These are phyloP conservation scores for Mycena metata DNA, from an alignment of 768 basidiomycete species.

Conservation along the genomic window DNA sequence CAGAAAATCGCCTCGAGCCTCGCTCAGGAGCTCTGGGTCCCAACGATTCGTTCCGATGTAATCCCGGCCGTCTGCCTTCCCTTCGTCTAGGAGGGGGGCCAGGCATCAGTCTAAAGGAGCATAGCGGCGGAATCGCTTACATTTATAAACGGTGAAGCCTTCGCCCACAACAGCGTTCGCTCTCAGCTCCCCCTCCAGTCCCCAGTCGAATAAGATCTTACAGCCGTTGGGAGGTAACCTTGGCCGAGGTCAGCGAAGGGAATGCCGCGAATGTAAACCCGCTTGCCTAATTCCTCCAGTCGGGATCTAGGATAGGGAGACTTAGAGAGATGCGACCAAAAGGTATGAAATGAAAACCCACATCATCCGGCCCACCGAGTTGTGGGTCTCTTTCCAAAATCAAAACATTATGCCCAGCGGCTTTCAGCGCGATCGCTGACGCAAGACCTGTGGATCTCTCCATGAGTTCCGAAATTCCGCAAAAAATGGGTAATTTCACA, in stretches of 20 bases:
- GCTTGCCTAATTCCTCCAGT: conserved; percentile 22
- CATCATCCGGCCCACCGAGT: conserved; percentile 24
- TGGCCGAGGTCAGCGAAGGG: background rate
- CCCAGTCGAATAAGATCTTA: conserved; percentile 37
- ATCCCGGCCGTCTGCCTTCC: conserved; percentile 15
- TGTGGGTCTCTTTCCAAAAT: conserved; percentile 23
- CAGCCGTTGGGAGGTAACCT: conserved; percentile 35
- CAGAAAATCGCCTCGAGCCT: conserved; percentile 30
- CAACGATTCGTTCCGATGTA: conserved; percentile 26
- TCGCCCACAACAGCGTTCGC: conserved; percentile 18
- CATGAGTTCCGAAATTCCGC: too few species aligned
- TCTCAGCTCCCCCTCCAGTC: conserved; percentile 25
- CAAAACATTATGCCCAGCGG: conserved; percentile 23
- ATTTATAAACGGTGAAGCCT: conserved; percentile 32
- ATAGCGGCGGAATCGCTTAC: background rate
- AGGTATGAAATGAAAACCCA: background rate
- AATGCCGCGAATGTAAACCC: background rate
- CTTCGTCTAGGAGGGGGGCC: background rate
- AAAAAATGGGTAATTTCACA: background rate
- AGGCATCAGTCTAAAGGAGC: background rate
- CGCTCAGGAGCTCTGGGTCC: conserved; percentile 28
- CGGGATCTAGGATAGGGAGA: conserved; percentile 13
- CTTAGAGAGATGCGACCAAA: background rate
- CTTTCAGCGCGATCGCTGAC: conserved; percentile 30
- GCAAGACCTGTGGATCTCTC: conserved; percentile 18